Conservation (phyloP, 192 early-diverging fungal species). For the Paraglomus occultum region DNA sequence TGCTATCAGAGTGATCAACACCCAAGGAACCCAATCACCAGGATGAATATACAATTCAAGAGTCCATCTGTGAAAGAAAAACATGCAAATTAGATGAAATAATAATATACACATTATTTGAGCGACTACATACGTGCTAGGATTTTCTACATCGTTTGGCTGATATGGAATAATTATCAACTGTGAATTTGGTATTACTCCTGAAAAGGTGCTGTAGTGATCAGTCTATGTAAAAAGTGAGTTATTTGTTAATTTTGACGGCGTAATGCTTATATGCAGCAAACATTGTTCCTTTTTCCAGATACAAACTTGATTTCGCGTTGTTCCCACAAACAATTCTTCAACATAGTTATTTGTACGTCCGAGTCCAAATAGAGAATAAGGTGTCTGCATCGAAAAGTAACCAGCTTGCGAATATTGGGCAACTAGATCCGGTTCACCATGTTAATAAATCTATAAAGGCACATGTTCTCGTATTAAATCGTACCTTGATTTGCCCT, state of each 20-base stretch:
- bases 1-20: constrained; percentile 71
- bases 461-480: not conserved
- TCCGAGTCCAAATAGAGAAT: constrained; percentile 83
- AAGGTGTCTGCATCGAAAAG: constrained; percentile 72
- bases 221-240: constrained; percentile 27
- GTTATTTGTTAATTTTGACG: no score
- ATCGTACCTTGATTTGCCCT: constrained; percentile 67
- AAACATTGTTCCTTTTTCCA: not conserved
- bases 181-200: constrained; percentile 92
- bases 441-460: constrained; percentile 5
- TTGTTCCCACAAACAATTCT: constrained; percentile 82
- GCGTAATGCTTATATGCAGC: not conserved
- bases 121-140: constrained; percentile 38
- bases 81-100: not conserved
- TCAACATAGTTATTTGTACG: constrained; percentile 97
- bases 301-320: constrained; percentile 54
- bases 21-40: constrained; percentile 77
- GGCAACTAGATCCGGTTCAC: constrained; percentile 45
- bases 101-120: not conserved
- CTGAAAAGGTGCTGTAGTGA: constrained; percentile 67
- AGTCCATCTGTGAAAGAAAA: constrained; percentile 61
- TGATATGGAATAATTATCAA: constrained; percentile 84
- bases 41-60: constrained; percentile 89
- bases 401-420: constrained; percentile 83
- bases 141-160: constrained; percentile 40